Percentiles rank a stretch among this genome's conserved stretches.
phyloP scores from a whole-genome alignment of 441 rosid species.

The Brassica balearica region DNA sequence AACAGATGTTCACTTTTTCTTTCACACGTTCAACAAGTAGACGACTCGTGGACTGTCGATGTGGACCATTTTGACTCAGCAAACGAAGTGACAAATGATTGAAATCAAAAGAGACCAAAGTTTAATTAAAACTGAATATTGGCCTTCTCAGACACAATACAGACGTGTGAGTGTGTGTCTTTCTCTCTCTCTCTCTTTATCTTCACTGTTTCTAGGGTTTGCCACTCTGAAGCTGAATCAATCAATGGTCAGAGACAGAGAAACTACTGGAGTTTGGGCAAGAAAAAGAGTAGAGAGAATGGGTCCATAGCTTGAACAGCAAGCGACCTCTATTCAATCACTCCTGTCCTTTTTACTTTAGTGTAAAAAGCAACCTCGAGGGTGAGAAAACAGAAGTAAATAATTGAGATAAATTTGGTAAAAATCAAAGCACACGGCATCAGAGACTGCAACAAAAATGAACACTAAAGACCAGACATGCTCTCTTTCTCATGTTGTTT shows the following conservation, averaged over 20 bases:
- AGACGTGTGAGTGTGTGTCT: neutral
- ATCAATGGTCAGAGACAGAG: conserved; percentile 14
- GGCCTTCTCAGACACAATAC: neutral
- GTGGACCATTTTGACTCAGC: conserved; percentile 30
- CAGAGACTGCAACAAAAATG: conserved; percentile 34
- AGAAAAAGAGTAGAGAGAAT: conserved; percentile 2
- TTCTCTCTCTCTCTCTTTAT: neutral
- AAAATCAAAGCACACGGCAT: conserved; percentile 37
- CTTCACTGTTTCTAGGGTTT: neutral
- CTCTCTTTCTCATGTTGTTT: neutral
- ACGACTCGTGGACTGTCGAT: conserved; percentile 34
- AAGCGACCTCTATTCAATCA: conserved; percentile 38
- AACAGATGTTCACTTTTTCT: conserved; percentile 35
- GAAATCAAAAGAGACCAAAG: conserved; percentile 39
- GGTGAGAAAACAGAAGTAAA: conserved; percentile 22
- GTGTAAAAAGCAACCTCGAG: conserved; percentile 38
- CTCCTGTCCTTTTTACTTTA: conserved; percentile 23
- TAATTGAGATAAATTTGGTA: conserved; percentile 27
- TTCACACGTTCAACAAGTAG: neutral
- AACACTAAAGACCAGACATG: conserved; percentile 25
- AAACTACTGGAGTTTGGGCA: conserved; percentile 27
- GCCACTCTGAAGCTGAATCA: neutral
- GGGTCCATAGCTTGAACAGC: conserved; percentile 43
- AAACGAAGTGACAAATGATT: conserved; percentile 45
- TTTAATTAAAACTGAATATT: conserved; percentile 13